Evolutionary conservation across 2,329 filamentous ascomycete species (phyloP).

Genomic region (Ceratocystis alfenasii): DNA sequence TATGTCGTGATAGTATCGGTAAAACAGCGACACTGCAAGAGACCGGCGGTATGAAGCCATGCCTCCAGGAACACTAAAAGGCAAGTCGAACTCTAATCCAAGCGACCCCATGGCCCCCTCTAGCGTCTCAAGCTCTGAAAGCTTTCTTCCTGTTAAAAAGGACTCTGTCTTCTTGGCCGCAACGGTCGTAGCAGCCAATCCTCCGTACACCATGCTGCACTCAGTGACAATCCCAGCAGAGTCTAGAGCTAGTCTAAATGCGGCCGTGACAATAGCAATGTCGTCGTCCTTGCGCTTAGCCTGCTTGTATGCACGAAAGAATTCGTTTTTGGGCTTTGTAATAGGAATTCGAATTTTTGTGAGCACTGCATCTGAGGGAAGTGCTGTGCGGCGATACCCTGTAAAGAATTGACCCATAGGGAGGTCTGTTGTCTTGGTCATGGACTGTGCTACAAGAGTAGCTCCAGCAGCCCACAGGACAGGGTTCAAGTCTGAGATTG

Average conservation of each 20-base stretch:
- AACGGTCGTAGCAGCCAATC: constrained; percentile 89
- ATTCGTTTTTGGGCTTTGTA: constrained; percentile 63
- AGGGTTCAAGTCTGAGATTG: constrained; percentile 92
- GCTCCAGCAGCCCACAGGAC: constrained; percentile 82
- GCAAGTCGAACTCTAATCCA: constrained; percentile 78
- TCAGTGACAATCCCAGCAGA: constrained; percentile 58
- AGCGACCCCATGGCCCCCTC: constrained; percentile 83
- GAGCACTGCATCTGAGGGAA: constrained; percentile 72
- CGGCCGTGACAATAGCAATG: constrained; percentile 91
- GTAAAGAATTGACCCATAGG: constrained; percentile 89
- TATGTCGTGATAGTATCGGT: constrained; percentile 89
- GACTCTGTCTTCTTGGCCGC: constrained; percentile 65
- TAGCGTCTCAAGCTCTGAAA: constrained; percentile 69
- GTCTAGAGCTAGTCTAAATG: constrained; percentile 61
- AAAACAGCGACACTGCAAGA: constrained; percentile 86
- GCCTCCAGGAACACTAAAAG: constrained; percentile 83
- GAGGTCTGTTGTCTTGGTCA: constrained; percentile 64
- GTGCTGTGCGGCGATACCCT: constrained; percentile 73
- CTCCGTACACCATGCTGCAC: constrained; percentile 77
- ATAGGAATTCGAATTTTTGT: constrained; percentile 76
- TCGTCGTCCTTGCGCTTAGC: constrained; percentile 96
- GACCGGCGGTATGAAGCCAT: constrained; percentile 96
- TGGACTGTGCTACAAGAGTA: constrained; percentile 66
- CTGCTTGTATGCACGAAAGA: constrained; percentile 85
- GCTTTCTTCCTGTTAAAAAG: constrained; percentile 64